Evolutionary conservation across 1,139 yeast species (phyloP), one percentile per base, ranked within the genome.

Genomic region (Kodamaea derodonti): DNA sequence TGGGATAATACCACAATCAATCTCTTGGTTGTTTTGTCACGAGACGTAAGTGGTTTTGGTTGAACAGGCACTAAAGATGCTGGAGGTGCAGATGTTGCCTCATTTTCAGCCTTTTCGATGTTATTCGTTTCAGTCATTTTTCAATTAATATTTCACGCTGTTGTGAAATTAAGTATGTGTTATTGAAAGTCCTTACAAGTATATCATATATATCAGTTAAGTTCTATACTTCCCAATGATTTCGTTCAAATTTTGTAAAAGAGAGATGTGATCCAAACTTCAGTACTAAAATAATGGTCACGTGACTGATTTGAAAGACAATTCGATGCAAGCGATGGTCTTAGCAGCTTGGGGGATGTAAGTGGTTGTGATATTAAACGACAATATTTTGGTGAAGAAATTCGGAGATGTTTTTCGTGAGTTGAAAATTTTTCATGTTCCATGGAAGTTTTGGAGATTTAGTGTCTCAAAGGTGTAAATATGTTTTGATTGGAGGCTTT

Each of bases 1-100:
- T 88, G 95, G 7, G 96, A 82, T 37, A 92, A 73, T 16, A 92
- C 98, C 14, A 92, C 97, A 40, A 92, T 80, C 52, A 92, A 72
- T 52, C 98, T 75, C 58, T 85, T 79, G 14, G 95, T 82, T 40
- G 69, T 72, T 56, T 87, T 88, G 62, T 88, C 97, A 48, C 78
- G 84, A 1, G 95, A 85, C 31, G 76, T 77, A 39, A 87, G 72
- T n/a, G 85, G 78, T 28, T 78, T 67, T 26, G 97, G 97, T 46
- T 86, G 90, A 34, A 77, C 80, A 15, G 96, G 97, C 20, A 85
- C 90, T 37, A 86, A 67, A 8, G 87, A 79, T 2, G 86, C 88
- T 45, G 76, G 57, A 69, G 87, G 54, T 58, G 69, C 46, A n/a
- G 62, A 48, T 14, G 58, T 65, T 41, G 62, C 23, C 14, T 29